Evolutionary conservation across 148 eudicot species (phyloP), one percentile per base, ranked within the genome.

Genomic region (Chenopodium album): DNA sequence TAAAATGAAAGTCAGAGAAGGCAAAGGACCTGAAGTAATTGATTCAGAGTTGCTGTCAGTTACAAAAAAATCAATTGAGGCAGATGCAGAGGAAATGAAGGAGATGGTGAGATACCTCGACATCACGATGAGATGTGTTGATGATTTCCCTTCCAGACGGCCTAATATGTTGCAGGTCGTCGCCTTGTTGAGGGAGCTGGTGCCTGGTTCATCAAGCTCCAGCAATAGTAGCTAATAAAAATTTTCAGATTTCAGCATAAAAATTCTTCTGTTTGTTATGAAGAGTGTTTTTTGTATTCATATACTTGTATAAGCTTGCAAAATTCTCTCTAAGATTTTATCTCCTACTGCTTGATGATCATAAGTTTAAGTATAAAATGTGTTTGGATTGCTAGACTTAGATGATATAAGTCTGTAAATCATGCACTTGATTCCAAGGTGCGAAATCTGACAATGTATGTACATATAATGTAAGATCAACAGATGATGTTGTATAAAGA

Each of bases 101-200:
- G 97, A 96, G 83, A 94, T 96, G 98, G 90, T 88, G 8, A 88
- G 90, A 72, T 94, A 94, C 76, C 68, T 96, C 50, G 94, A 92
- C 76, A 87, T 96, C 59, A 82, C 92, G 7, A 84, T 96, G 83
- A 90, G 83, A 37, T 96, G 99, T 80, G 99, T 96, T 0, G 99
- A 96, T 31, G 99, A 96, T 83, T 94, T 96, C 75, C 94, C 99
- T 11, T 94, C 99, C 3, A 96, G 85, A 82, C 89, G 99, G 93
- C 99, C 98, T 31, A 96, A 85, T 76, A 96, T 96, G 99, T 82
- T 94, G 86, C 98, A 96, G 87, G 94, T 90, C 41, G 97, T 96
- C 34, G 94, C 99, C 50, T 89, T 96, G 97, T 73, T 96, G 28
- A 90, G 99, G 79, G 97, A 96, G 76, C 90, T 94, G n/a, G 73